These are phyloP conservation scores for Yamadazyma insecticola DNA, from an alignment of 805 yeast species.

Conservation along the genomic window DNA sequence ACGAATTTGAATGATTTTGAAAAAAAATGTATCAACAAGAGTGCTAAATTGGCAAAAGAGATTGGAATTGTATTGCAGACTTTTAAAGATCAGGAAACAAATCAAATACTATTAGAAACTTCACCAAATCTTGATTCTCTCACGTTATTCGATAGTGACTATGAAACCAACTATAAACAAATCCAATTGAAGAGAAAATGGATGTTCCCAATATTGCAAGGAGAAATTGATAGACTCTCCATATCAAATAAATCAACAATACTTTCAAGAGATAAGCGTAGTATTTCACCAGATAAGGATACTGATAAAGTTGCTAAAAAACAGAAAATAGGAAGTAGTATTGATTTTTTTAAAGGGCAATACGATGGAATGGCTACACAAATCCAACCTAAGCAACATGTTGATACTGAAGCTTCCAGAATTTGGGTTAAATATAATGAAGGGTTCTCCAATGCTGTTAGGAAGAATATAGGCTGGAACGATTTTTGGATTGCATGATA, in stretches of 20 bases:
- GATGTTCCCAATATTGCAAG: slow-evolving; percentile 33
- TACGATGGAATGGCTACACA: slow-evolving; percentile 32
- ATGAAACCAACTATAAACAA: slow-evolving; percentile 14
- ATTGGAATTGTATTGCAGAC: slow-evolving; percentile 38
- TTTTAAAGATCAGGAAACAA: slow-evolving; percentile 30
- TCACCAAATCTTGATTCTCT: slow-evolving; percentile 35
- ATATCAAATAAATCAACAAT: slow-evolving; percentile 5
- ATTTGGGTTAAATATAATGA: slow-evolving; percentile 89
- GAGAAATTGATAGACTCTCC: slow-evolving; percentile 25
- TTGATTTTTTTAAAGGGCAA: slow-evolving; percentile 36
- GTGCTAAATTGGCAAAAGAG: slow-evolving; percentile 34
- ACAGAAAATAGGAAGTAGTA: slow-evolving; percentile 23
- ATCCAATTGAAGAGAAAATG: slow-evolving; percentile 25
- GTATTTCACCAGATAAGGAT: background rate
- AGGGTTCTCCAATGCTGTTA: slow-evolving; percentile 88
- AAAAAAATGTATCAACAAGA: slow-evolving; percentile 25
- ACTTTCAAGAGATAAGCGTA: too few relatives aligned
- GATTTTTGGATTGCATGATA: slow-evolving; percentile 45
- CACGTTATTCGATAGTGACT: slow-evolving; percentile 18
- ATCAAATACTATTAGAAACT: slow-evolving; percentile 20
- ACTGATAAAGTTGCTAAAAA: slow-evolving; percentile 13
- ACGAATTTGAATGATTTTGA: slow-evolving; percentile 24
- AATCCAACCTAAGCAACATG: slow-evolving; percentile 14
- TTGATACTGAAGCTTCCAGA: slow-evolving; percentile 35
- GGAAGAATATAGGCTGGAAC: slow-evolving; percentile 76